Conservation (phyloP, 2,329 filamentous ascomycete genomes). For the Monosporascus ibericus region DNA sequence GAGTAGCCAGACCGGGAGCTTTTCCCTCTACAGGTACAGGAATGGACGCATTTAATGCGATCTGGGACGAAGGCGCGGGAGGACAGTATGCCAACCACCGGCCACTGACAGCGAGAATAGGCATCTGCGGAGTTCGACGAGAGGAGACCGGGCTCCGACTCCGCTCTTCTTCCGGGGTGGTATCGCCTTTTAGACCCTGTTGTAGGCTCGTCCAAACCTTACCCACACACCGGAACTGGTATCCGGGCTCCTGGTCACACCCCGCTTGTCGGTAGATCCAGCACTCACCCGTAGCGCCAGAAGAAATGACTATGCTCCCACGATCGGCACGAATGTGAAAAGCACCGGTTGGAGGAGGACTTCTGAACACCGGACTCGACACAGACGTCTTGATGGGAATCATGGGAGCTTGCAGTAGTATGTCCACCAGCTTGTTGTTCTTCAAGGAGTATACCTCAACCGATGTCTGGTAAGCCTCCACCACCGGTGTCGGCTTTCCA, state of each 20-base stretch:
- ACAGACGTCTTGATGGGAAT: constrained; percentile 53
- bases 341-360: constrained; percentile 65
- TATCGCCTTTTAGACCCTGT: constrained; percentile 44
- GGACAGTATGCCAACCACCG: constrained; percentile 77
- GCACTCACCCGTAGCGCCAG: constrained; percentile 78
- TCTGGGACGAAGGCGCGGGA: constrained; percentile 63
- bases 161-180: constrained; percentile 40
- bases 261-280: constrained; percentile 62
- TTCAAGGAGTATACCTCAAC: constrained; percentile 84
- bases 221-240: constrained; percentile 61
- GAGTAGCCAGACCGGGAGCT: constrained; percentile 50
- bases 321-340: constrained; percentile 68
- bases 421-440: constrained; percentile 64
- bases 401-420: constrained; percentile 65
- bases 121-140: constrained; percentile 46
- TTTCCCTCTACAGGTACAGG: constrained; percentile 50
- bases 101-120: constrained; percentile 63
- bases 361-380: constrained; percentile 57
- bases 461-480: constrained; percentile 72
- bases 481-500: constrained; percentile 29
- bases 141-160: constrained; percentile 30
- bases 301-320: constrained; percentile 67
- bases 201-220: constrained; percentile 92
- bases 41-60: constrained; percentile 61
- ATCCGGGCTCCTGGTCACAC: constrained; percentile 34